Evolutionary conservation across 192 early-diverging fungal species (phyloP).

Genomic region (Lobosporangium transversale): DNA sequence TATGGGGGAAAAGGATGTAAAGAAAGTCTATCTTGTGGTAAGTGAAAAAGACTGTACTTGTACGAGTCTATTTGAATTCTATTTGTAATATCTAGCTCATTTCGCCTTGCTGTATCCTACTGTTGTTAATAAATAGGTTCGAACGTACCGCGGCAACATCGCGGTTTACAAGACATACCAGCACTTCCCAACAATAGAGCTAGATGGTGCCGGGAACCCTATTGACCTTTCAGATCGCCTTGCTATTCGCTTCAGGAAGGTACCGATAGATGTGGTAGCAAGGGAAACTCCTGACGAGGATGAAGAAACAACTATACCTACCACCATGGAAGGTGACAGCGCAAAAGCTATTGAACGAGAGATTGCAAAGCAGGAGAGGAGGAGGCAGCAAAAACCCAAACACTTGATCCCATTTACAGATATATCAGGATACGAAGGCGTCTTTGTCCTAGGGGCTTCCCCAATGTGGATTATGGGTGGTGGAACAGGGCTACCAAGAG

Average conservation of each 20-base stretch:
- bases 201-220: slow-evolving; percentile 14
- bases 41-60: slow-evolving; percentile 18
- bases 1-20: slow-evolving; percentile 64
- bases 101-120: too few species aligned
- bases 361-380: slow-evolving; percentile 21
- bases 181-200: slow-evolving; percentile 56
- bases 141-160: slow-evolving; percentile 72
- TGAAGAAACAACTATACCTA: slow-evolving; percentile 13
- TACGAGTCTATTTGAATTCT: too few species aligned
- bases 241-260: slow-evolving; percentile 72
- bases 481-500: slow-evolving; percentile 67
- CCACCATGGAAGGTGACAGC: slow-evolving; percentile 33
- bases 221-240: slow-evolving; percentile 59
- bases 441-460: slow-evolving; percentile 76
- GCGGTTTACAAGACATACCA: slow-evolving; percentile 75
- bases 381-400: slow-evolving; percentile 15
- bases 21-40: slow-evolving; percentile 78
- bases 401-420: slow-evolving; percentile 61
- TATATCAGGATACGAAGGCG: slow-evolving; percentile 71
- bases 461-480: slow-evolving; percentile 81
- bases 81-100: too few species aligned
- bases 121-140: too few species aligned
- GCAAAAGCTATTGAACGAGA: slow-evolving; percentile 40
- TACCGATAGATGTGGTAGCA: slow-evolving; percentile 71
- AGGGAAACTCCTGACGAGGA: slow-evolving; percentile 58